Base-by-base conservation (phyloP, 1,284 basidiomycete species). In the Ceratobasidium papillatum region DNA sequence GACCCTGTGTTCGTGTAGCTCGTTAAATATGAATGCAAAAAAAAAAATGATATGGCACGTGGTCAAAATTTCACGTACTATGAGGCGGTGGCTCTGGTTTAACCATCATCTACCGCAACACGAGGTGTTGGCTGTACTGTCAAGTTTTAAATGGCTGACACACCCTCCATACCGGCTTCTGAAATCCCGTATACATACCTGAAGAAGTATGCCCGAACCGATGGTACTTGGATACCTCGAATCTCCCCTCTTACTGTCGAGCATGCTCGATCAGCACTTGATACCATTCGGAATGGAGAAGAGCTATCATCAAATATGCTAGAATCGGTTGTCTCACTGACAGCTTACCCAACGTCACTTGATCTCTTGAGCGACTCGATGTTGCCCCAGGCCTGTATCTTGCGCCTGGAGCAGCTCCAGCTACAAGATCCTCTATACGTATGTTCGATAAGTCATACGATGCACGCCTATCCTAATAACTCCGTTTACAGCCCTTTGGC, bases 221-320 rank as follows among this genome's bases (percentile, higher is more conserved):
- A 30, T 30, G 25, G 30, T 36, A 64, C 62, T 25, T 64, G 62
- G 62, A 14, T n/a, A 45, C 62, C 62, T 30, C 38, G 22, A 32
- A 47, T 19, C n/a, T 45, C 43, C 12, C 62, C 62, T 12, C 3
- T 5, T 11, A 64, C 62, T 17, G 43, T 32, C 1, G 62, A 25
- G 8, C 43, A 11, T 43, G 62, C 62, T 4, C 62, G 43, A 0
- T 3, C 5, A n/a, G 38, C 62, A 0, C 1, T 64, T 12, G 27
- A 64, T 19, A n/a, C 62, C 25, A 45, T 64, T 27, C 43, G 62
- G 12, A 45, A 22, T 7, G 27, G 62, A 17, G 7, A 64, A 47
- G 62, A 64, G 1, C 22, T 47, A 1, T 64, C 62, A 3, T 1
- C 27, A 47, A 4, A 8, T 2, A 27, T 25, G 62, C 38, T 64